Evolutionary conservation across 148 eudicot genomes (phyloP).

Genomic region (Beta vulgaris): DNA sequence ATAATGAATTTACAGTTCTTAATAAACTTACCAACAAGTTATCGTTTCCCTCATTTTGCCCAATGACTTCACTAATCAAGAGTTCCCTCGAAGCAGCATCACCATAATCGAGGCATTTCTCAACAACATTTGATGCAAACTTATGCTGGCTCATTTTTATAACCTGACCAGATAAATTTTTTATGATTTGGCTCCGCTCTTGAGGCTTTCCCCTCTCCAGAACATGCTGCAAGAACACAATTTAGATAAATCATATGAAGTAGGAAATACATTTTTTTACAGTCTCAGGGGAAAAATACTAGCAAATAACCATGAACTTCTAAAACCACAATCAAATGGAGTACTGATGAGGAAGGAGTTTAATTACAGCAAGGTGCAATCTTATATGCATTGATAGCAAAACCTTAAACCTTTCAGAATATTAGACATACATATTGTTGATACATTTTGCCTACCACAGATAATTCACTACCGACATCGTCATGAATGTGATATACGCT

Average conservation of each 20-base stretch:
- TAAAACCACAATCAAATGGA: background rate
- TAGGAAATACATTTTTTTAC: background rate
- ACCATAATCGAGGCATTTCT: slow-evolving; percentile 67
- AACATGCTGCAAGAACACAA: slow-evolving; percentile 71
- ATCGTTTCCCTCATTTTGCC: slow-evolving; percentile 52
- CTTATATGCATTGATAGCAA: background rate
- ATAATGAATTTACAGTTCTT: background rate
- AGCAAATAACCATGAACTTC: background rate
- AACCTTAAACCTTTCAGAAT: background rate
- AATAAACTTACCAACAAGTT: slow-evolving; percentile 51
- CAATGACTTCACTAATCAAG: slow-evolving; percentile 59
- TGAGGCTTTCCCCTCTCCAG: slow-evolving; percentile 63
- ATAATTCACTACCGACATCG: background rate
- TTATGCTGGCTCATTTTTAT: slow-evolving; percentile 84
- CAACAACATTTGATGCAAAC: slow-evolving; percentile 81
- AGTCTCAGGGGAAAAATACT: background rate
- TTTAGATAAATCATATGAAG: slow-evolving; percentile 1
- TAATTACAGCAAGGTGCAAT: background rate
- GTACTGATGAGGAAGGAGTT: background rate
- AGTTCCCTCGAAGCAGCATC: slow-evolving; percentile 50
- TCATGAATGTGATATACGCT: too few relatives aligned
- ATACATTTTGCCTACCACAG: background rate
- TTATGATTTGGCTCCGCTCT: slow-evolving; percentile 53
- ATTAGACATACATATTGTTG: background rate
- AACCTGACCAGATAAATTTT: slow-evolving; percentile 51